These are phyloP conservation scores for Bryoerythrophyllum caledonicum DNA, from an alignment of 225 moss, liverwort and hornwort genomes.

Conservation along the genomic window DNA sequence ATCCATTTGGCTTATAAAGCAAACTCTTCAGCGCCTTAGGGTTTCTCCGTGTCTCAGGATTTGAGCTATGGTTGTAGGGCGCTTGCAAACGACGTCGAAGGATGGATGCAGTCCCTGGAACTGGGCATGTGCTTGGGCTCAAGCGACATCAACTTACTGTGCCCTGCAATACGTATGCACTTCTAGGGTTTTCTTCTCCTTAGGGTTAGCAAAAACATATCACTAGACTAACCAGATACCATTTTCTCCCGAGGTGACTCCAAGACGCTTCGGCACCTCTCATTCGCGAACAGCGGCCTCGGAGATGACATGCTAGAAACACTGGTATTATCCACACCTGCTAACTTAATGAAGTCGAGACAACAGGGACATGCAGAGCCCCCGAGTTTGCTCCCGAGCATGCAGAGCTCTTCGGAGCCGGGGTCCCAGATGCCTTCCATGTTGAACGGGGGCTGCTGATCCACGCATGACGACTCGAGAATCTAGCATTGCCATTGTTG, in stretches of 20 bases:
- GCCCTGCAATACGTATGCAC: slow-evolving; percentile 24
- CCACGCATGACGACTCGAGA: not conserved
- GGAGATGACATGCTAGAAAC: slow-evolving; percentile 30
- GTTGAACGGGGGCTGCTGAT: not conserved
- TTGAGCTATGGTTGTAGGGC: not conserved
- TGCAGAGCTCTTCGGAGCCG: not conserved
- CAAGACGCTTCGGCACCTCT: slow-evolving; percentile 29
- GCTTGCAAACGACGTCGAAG: slow-evolving; percentile 26
- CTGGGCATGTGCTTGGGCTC: slow-evolving; percentile 29
- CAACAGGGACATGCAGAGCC: too few relatives aligned
- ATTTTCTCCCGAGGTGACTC: slow-evolving; percentile 14
- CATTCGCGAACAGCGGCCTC: slow-evolving; percentile 41
- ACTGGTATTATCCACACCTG: slow-evolving; percentile 20
- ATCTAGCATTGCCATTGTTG: not conserved
- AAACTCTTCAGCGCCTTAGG: not conserved
- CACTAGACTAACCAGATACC: too few relatives aligned
- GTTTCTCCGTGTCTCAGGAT: not conserved
- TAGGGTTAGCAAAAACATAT: not conserved
- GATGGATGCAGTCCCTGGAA: slow-evolving; percentile 40
- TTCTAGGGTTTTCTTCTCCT: not conserved
- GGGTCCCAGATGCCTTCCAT: not conserved
- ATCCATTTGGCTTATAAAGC: not conserved
- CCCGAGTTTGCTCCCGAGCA: not conserved
- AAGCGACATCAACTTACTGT: slow-evolving; percentile 26
- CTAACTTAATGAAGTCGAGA: too few relatives aligned